Evolutionary conservation across 2,329 filamentous ascomycete genomes (phyloP), one percentile per base, ranked within the genome.

Genomic region (Torrubiella hemipterigena): DNA sequence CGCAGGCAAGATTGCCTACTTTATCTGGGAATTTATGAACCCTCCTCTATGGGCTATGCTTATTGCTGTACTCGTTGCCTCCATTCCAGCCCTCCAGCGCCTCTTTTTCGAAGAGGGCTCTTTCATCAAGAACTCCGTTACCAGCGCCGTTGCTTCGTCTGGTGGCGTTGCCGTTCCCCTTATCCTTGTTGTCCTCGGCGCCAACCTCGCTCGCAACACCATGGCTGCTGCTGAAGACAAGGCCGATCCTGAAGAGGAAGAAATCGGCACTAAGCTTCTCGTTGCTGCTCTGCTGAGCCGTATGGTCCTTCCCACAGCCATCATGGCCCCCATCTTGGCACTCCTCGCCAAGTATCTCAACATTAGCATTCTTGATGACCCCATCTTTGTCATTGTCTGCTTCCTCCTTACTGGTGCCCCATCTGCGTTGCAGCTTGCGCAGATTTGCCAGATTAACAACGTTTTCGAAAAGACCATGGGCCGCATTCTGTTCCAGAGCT

Each of bases 21-120:
- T 86, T 31, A 52, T 87, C 10, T 91, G 82, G 81, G 81, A 82
- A 29, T 94, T 95, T 54, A 96, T 98, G 89, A 96, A 96, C 56
- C 89, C 91, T 25, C 91, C 91, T 1, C 75, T 98, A 17, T 96
- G 87, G 86, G 87, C 91, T 18, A 96, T 98, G 91, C 63, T 96
- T 20, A 64, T 77, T 23, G 84, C 91, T n/a, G 78, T 96, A 27
- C 59, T 94, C 30, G 82, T 98, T 6, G 91, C 91, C 3, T 93
- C 86, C 1, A 73, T 95, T 6, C 91, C 91, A 0, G 50, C 63
- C 2, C 69, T 98, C 7, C 89, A 98, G 53, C 64, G 68, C 24
- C 60, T 91, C 13, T 95, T 98, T 62, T 98, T 96, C 57, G 68
- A 77, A 31, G 76, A 86, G 22, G 89, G 83, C 13, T 86, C 86